Percentiles rank a stretch among this genome's conserved stretches.
These are phyloP conservation scores for Sophora flavescens DNA, from an alignment of 306 rosid species.

Conservation along the genomic window DNA sequence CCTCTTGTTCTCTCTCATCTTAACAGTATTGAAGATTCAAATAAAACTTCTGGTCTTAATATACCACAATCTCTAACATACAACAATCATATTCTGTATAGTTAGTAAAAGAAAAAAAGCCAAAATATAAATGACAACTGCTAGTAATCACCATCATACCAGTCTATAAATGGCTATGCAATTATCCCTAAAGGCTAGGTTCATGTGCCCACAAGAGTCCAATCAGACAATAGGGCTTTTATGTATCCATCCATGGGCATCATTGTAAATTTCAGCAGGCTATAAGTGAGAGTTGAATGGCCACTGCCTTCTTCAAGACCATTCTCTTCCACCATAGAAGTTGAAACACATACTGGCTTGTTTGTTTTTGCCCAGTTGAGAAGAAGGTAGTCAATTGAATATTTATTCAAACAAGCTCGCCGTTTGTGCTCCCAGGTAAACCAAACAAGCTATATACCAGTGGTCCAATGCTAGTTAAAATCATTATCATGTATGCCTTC, in stretches of 20 bases:
- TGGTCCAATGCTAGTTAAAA: not conserved
- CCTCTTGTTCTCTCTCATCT: no score
- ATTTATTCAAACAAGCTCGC: no score
- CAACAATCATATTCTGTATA: not conserved
- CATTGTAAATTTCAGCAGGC: not conserved
- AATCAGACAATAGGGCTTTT: constrained; percentile 28
- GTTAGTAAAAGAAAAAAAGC: not conserved
- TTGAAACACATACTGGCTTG: not conserved
- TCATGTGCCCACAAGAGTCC: constrained; percentile 1
- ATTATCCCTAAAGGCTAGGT: not conserved
- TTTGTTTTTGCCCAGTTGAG: no score
- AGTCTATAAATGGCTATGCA: not conserved
- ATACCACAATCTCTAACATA: not conserved
- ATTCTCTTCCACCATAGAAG: constrained; percentile 15
- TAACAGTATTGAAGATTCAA: no score
- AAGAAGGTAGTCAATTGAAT: no score
- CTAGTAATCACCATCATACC: constrained; percentile 34
- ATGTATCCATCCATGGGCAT: no score
- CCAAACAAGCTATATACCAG: not conserved
- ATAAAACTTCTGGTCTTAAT: not conserved
- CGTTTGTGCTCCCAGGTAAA: no score
- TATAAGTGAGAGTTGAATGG: no score
- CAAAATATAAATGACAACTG: not conserved
- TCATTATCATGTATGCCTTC: not conserved
- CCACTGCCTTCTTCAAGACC: not conserved